Evolutionary conservation across 2,329 filamentous ascomycete species (phyloP).

Genomic region (Dryadomyces sulphureus): DNA sequence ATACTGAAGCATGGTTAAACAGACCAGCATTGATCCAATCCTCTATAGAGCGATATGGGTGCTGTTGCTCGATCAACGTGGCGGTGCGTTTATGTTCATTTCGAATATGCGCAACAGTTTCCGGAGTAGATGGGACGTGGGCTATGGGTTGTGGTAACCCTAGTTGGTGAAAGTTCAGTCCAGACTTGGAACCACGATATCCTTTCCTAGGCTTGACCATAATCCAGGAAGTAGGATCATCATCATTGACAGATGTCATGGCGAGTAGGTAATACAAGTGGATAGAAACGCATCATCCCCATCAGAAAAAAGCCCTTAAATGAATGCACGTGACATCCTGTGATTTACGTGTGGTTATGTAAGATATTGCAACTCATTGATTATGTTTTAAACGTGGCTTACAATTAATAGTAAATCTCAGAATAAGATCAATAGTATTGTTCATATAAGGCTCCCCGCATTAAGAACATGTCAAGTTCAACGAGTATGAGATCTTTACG

Average conservation of each 20-base stretch:
- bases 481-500: too few relatives aligned
- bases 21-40: slow-evolving; percentile 17
- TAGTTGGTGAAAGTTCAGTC: not conserved
- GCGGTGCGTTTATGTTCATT: slow-evolving; percentile 13
- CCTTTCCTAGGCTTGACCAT: not conserved
- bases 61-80: slow-evolving; percentile 12
- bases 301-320: too few relatives aligned
- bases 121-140: not conserved
- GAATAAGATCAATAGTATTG: too few relatives aligned
- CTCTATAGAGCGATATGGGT: slow-evolving; percentile 19
- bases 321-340: too few relatives aligned
- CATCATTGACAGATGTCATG: not conserved
- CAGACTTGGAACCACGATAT: not conserved
- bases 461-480: too few relatives aligned
- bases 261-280: too few relatives aligned
- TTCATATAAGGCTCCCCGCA: too few relatives aligned
- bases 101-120: slow-evolving; percentile 9
- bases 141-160: not conserved
- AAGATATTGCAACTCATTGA: too few relatives aligned
- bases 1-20: slow-evolving; percentile 13
- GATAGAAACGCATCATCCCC: too few relatives aligned
- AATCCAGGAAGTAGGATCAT: not conserved
- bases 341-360: too few relatives aligned
- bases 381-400: too few relatives aligned
- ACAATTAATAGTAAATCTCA: too few relatives aligned